These are phyloP conservation scores for Hericium alpestre DNA, from an alignment of 768 basidiomycete species.

Conservation along the genomic window DNA sequence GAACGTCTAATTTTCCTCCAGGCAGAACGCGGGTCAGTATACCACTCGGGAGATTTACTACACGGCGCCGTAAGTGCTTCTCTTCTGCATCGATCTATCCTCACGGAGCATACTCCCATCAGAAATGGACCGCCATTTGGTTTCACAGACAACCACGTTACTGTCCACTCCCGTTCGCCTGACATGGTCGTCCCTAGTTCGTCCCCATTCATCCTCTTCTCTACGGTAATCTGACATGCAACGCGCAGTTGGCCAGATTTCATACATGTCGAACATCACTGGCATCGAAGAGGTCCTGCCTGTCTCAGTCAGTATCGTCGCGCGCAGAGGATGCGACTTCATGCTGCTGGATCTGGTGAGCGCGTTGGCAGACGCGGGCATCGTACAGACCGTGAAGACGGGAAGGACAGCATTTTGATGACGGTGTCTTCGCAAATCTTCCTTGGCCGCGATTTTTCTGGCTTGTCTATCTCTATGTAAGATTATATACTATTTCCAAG, in stretches of 20 bases:
- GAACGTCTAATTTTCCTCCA: not conserved
- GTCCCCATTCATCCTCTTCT: not conserved
- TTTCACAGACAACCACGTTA: not conserved
- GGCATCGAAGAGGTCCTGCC: not conserved
- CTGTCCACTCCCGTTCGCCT: not conserved
- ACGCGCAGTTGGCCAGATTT: not conserved
- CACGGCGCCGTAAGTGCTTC: not conserved
- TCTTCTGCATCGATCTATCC: not conserved
- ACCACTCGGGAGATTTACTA: not conserved
- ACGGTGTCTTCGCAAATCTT: too few species aligned
- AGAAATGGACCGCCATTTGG: not conserved
- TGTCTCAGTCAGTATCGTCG: not conserved
- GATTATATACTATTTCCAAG: too few species aligned
- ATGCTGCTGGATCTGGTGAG: not conserved
- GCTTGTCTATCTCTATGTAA: too few species aligned
- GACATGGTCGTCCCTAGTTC: not conserved
- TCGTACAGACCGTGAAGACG: not conserved
- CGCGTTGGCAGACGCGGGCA: not conserved
- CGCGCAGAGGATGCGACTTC: not conserved
- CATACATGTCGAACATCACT: not conserved
- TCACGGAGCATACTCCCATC: too few species aligned
- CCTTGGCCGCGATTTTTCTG: too few species aligned
- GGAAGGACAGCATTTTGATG: not conserved
- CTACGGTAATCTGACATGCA: not conserved
- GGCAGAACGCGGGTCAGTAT: not conserved